phyloP scores from a whole-genome alignment of 2,329 filamentous ascomycete species.

The Aspergillus sp. region DNA sequence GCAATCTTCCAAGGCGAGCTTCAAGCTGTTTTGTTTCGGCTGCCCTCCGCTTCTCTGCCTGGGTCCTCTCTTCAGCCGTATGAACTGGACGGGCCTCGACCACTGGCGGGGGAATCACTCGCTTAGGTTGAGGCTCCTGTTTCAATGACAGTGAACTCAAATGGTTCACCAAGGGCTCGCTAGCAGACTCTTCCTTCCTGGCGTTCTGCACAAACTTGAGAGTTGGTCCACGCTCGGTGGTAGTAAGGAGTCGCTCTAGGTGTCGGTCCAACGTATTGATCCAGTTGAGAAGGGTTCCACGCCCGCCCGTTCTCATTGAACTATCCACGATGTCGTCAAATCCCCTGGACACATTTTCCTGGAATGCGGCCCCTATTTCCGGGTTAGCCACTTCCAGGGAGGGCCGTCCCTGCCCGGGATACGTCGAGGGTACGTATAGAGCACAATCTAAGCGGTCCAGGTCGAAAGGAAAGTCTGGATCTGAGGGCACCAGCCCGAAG shows the following conservation, averaged over 20 bases:
- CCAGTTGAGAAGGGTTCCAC: slow-evolving; percentile 61
- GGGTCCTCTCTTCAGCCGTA: slow-evolving; percentile 59
- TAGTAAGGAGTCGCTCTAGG: slow-evolving; percentile 68
- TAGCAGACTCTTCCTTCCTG: slow-evolving; percentile 29
- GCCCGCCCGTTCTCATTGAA: slow-evolving; percentile 42
- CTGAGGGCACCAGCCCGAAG: slow-evolving; percentile 70
- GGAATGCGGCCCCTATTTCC: slow-evolving; percentile 69
- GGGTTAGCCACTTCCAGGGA: slow-evolving; percentile 65
- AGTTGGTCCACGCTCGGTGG: slow-evolving; percentile 69
- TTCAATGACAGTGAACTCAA: slow-evolving; percentile 12
- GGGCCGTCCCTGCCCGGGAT: slow-evolving; percentile 58
- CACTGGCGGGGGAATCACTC: slow-evolving; percentile 3
- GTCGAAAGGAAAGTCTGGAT: slow-evolving; percentile 82
- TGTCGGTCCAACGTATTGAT: slow-evolving; percentile 71
- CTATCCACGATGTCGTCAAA: slow-evolving; percentile 66
- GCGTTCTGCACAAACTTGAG: slow-evolving; percentile 67
- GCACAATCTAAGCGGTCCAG: slow-evolving; percentile 67
- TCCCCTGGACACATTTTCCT: slow-evolving; percentile 73
- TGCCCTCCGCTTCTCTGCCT: slow-evolving; percentile 64
- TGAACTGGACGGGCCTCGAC: slow-evolving; percentile 50
- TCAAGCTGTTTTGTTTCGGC: slow-evolving; percentile 72
- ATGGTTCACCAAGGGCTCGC: slow-evolving; percentile 7
- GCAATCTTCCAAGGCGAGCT: slow-evolving; percentile 68
- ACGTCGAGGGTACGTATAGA: slow-evolving; percentile 63
- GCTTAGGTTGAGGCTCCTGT: not conserved